Percentiles rank a stretch among this genome's conserved stretches.
phyloP scores from a whole-genome alignment of 1,284 basidiomycete species.

The Marasmius sp. region DNA sequence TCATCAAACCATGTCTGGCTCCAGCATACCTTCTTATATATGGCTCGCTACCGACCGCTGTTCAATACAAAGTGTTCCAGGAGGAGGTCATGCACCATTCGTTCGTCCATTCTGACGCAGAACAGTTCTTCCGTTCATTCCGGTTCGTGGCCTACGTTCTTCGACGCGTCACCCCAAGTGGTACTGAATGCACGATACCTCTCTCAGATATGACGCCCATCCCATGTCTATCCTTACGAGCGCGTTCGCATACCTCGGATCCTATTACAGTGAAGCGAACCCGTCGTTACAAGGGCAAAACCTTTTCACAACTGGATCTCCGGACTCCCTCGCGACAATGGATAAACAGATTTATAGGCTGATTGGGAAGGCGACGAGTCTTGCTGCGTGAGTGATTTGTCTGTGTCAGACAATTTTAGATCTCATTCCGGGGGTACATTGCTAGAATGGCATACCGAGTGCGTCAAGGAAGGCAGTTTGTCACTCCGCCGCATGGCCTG shows the following conservation, averaged over 20 bases:
- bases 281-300: constrained; percentile 80
- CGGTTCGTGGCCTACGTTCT: constrained; percentile 39
- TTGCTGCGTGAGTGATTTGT: constrained; percentile 66
- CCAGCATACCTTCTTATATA: constrained; percentile 83
- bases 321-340: constrained; percentile 69
- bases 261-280: constrained; percentile 69
- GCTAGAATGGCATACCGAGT: constrained; percentile 84
- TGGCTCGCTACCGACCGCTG: constrained; percentile 71
- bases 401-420: constrained; percentile 1
- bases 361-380: constrained; percentile 83
- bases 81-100: constrained; percentile 78
- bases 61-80: constrained; percentile 64
- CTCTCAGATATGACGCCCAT: constrained; percentile 76
- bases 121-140: constrained; percentile 79
- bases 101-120: constrained; percentile 76
- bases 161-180: too few relatives aligned
- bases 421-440: not conserved
- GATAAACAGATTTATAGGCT: constrained; percentile 89
- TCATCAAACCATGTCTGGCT: constrained; percentile 1
- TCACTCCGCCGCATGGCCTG: constrained; percentile 79
- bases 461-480: constrained; percentile 85
- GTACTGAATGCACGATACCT: not conserved
- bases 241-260: constrained; percentile 83
- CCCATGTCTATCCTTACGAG: constrained; percentile 88
- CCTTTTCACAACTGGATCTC: constrained; percentile 71